These are phyloP conservation scores for Lactarius deliciosus DNA, from an alignment of 768 basidiomycete species.

Conservation along the genomic window DNA sequence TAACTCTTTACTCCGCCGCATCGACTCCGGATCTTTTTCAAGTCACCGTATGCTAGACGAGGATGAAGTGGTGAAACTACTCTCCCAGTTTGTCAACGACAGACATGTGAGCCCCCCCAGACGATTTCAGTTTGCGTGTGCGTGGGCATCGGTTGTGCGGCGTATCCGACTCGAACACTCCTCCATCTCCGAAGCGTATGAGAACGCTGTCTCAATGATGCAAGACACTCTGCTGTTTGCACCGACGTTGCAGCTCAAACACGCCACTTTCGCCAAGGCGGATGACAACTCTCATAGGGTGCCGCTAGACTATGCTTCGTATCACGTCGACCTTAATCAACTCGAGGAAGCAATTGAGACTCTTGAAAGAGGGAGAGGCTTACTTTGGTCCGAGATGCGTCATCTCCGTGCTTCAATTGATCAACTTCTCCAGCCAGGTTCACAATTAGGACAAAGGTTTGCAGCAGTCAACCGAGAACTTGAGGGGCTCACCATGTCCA, in stretches of 20 bases:
- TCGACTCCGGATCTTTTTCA: background rate
- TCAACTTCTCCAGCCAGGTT: background rate
- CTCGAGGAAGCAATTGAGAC: background rate
- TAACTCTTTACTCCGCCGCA: no score
- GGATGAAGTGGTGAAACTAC: background rate
- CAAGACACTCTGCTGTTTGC: background rate
- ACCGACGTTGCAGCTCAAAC: background rate
- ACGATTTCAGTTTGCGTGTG: background rate
- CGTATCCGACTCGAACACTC: no score
- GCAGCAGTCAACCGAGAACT: background rate
- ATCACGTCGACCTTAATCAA: background rate
- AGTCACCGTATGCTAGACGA: background rate
- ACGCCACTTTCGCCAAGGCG: background rate
- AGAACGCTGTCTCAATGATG: background rate
- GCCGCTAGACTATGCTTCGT: background rate
- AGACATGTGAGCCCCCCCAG: no score
- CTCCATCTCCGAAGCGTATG: background rate
- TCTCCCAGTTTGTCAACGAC: background rate
- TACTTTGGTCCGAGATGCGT: background rate
- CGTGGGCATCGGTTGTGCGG: background rate
- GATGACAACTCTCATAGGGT: background rate
- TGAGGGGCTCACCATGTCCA: background rate
- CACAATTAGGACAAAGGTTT: background rate
- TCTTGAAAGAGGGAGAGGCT: background rate
- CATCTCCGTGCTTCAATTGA: background rate